These are phyloP conservation scores for Amanita fuliginea DNA, from an alignment of 768 basidiomycete species.

Conservation along the genomic window DNA sequence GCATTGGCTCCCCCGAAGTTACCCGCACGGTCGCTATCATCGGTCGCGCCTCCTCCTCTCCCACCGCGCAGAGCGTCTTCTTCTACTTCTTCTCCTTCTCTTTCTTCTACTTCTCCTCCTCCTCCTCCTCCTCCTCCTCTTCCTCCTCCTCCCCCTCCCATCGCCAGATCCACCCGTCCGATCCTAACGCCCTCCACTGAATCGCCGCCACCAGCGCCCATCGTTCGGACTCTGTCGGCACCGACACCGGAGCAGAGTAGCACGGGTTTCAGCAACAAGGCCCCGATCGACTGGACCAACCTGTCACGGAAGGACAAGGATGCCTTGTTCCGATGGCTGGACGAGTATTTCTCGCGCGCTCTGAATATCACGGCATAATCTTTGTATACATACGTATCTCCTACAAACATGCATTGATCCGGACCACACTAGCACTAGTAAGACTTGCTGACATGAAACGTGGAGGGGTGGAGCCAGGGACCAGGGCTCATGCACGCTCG, in stretches of 20 bases:
- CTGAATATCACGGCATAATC: constrained; percentile 13
- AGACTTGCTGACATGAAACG: background rate
- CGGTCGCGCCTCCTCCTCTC: constrained; percentile 11
- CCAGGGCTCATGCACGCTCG: background rate
- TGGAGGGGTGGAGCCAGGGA: background rate
- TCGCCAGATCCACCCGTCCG: constrained; percentile 21
- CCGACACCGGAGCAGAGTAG: constrained; percentile 3
- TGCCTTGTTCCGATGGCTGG: constrained; percentile 68
- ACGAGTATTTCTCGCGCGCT: constrained; percentile 62
- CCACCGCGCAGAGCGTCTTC: constrained; percentile 7
- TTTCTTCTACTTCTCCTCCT: constrained; percentile 21
- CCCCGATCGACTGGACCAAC: constrained; percentile 56
- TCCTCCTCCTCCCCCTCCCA: constrained; percentile 20
- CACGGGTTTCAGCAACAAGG: constrained; percentile 7
- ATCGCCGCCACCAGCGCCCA: constrained; percentile 3
- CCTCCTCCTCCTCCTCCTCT: constrained; percentile 20
- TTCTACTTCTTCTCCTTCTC: constrained; percentile 19
- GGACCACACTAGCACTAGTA: background rate
- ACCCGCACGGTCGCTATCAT: constrained; percentile 6
- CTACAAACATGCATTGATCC: background rate
- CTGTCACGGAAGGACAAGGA: constrained; percentile 57
- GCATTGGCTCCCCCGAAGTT: background rate
- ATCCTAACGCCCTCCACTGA: constrained; percentile 9
- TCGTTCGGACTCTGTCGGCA: background rate
- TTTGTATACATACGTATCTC: no score